Base-by-base conservation (phyloP, 2,329 filamentous ascomycete genomes). In the Trichophyton equinum region DNA sequence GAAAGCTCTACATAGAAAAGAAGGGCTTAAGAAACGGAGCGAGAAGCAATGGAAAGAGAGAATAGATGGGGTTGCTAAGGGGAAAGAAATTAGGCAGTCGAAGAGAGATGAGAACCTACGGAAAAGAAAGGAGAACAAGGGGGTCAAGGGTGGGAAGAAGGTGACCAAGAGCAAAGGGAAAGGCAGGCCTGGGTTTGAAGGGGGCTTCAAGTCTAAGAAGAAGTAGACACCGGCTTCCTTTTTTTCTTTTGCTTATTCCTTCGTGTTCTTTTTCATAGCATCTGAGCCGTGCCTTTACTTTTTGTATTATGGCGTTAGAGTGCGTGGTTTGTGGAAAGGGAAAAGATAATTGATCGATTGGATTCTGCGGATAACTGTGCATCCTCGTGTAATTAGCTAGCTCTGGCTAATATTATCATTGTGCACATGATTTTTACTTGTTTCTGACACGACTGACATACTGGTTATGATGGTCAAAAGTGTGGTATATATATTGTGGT, bases 1-100 rank as follows among this genome's bases (percentile, higher is more conserved):
- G 80, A 96, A 96, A 80, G 88, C 91, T 0, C 79, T 97, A 66
- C 96, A 96, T 81, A 85, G 92, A 66, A 95, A 96, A 78, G 90
- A 96, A 69, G 84, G 86, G 66, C 79, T 82, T 59, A 97, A 96
- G 83, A 87, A 86, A 75, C 95, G 94, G 83, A 95, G 89, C 71
- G 89, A 90, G 73, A 86, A 87, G 71, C 90, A 94, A 70, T 97
- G 94, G 89, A 81, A 77, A 55, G 87, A 90, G 61, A 81, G 89
- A 57, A 76, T 83, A 44, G 83, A 87, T 30, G 86, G 85, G 33
- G 85, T 97, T 57, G 81, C 83, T 65, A 87, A 88, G 74, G 79
- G 87, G 57, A 87, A 88, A 71, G 87, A 89, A 59, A 85, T 88
- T 67, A 86, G 85, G 71, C 89, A 92, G 70, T 84, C 85, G 74